Conservation (phyloP, 2,329 filamentous ascomycete genomes). For the Neonectria ditissima region DNA sequence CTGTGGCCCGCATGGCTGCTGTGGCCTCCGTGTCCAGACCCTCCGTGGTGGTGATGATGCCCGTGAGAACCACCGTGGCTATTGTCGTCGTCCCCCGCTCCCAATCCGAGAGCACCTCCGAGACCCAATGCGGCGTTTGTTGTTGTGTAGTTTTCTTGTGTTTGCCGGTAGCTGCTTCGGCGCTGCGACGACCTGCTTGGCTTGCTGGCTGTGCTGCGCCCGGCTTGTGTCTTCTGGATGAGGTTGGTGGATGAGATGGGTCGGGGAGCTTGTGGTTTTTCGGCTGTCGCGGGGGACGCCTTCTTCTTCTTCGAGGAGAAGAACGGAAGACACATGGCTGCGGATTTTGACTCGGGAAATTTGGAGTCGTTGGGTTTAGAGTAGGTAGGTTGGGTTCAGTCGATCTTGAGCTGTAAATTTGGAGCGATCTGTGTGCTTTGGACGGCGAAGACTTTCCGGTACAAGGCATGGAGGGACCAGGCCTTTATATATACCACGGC, state of each 20-base stretch:
- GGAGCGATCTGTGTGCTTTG: background rate
- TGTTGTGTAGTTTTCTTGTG: background rate
- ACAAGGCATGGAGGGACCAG: background rate
- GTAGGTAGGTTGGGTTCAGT: background rate
- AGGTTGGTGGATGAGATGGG: background rate
- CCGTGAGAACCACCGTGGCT: background rate
- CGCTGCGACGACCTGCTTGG: background rate
- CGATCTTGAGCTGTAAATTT: too few relatives aligned
- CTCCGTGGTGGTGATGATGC: background rate
- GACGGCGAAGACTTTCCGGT: too few relatives aligned
- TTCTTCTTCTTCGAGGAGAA: background rate
- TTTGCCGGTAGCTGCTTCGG: background rate
- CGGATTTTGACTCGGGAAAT: background rate
- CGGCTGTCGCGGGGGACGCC: background rate
- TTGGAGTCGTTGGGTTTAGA: background rate
- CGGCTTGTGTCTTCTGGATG: background rate
- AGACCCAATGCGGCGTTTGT: background rate
- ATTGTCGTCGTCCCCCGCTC: background rate
- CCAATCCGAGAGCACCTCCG: background rate
- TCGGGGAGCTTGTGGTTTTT: background rate
- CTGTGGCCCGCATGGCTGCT: background rate
- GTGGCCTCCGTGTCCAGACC: background rate
- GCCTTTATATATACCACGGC: background rate
- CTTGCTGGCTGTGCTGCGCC: background rate
- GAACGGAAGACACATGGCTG: conserved; percentile 1